These are phyloP conservation scores for Lachnellula subtilissima DNA, from an alignment of 2,329 filamentous ascomycete genomes.

Conservation along the genomic window DNA sequence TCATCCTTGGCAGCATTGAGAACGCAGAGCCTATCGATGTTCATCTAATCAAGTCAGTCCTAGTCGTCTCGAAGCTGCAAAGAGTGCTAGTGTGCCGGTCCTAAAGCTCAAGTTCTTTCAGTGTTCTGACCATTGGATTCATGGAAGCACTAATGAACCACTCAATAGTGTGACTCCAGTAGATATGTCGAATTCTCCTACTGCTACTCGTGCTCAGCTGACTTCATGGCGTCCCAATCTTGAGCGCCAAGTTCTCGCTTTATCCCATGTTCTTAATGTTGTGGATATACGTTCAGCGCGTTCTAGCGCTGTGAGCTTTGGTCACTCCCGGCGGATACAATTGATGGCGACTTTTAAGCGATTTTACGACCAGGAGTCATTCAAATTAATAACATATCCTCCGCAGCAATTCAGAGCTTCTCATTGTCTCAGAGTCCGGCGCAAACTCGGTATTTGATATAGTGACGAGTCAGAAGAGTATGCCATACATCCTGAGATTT, in stretches of 20 bases:
- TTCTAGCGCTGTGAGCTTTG: slow-evolving; percentile 29
- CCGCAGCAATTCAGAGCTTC: slow-evolving; percentile 32
- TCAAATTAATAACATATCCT: slow-evolving; percentile 37
- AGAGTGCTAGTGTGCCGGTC: slow-evolving; percentile 15
- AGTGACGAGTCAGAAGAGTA: slow-evolving; percentile 30
- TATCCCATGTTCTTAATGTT: slow-evolving; percentile 31
- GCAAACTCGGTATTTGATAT: slow-evolving; percentile 37
- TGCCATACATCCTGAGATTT: slow-evolving; percentile 28
- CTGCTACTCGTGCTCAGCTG: slow-evolving; percentile 19
- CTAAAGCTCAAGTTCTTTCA: slow-evolving; percentile 37
- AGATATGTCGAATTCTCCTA: slow-evolving; percentile 16
- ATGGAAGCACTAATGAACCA: slow-evolving; percentile 28
- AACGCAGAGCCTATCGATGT: slow-evolving; percentile 17
- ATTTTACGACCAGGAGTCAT: slow-evolving; percentile 24
- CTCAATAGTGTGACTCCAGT: slow-evolving; percentile 32
- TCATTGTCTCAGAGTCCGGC: slow-evolving; percentile 23
- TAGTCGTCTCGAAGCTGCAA: slow-evolving; percentile 18
- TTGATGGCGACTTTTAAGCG: slow-evolving; percentile 1
- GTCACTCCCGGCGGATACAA: slow-evolving; percentile 21
- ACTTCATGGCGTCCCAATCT: slow-evolving; percentile 31
- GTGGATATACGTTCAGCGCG: slow-evolving; percentile 32
- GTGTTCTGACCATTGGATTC: slow-evolving; percentile 35
- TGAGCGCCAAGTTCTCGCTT: slow-evolving; percentile 32
- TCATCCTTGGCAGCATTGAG: slow-evolving; percentile 28
- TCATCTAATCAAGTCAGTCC: slow-evolving; percentile 18